Evolutionary conservation across 78 protist genomes (phyloP), one percentile per base, ranked within the genome.

Genomic region (Isochrysis galbana): DNA sequence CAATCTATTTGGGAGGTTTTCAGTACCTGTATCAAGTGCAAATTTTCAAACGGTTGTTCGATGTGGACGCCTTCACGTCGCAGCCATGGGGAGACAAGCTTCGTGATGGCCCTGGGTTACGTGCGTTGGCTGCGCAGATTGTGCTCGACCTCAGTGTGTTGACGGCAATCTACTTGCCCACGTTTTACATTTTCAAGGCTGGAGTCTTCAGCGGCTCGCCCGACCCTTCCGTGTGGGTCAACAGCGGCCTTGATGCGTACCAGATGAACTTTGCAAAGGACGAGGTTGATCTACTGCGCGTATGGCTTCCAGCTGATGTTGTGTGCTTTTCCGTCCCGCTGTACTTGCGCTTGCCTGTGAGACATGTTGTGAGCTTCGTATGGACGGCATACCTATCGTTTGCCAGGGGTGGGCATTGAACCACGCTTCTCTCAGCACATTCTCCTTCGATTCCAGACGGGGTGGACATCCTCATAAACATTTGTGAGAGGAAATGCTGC

Each of bases 331-430:
- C 88, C 5, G 88, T 44, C 22, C 55, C 88, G 48, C 54, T 80
- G 23, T 80, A 80, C 88, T 38, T 80, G 88, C 47, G 88, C 14
- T 38, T 80, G 55, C 88, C 88, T 0, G 88, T 80, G 19, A 46
- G 88, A 14, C 88, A 80, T 38, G 39, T 80, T 1, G 88, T 80
- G 26, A 11, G 29, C 38, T 80, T 80, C 54, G 88, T 80, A 0
- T 80, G 88, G 88, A 80, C 88, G 34, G 88, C 88, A 5, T 80
- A 80, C 55, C 88, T 80, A 10, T 80, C 88, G 25, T 80, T 80
- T 14, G 88, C 84, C 1, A 1, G 84, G 19, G 84, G 46, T 0
- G 84, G 84, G 17, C 84, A 77, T 39, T 77, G n/a, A n/a, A n/a
- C n/a, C n/a, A n/a, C n/a, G n/a, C n/a, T n/a, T n/a, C 21, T 23